phyloP scores from a whole-genome alignment of 805 yeast genomes.

The Hermanozyma aechmeae region DNA sequence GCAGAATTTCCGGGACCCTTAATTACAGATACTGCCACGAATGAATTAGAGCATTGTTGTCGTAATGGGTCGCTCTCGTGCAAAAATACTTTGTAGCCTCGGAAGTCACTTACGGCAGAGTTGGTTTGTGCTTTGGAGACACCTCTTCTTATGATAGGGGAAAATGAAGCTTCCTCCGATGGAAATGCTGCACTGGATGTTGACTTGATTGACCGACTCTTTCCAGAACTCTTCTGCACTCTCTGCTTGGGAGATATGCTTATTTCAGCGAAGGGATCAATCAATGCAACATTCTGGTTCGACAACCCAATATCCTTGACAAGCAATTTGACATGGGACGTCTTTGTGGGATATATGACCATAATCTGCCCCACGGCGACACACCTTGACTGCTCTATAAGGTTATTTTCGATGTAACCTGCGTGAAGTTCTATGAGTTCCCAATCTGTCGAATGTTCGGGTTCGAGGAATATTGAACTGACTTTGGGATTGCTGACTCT shows the following conservation, averaged over 20 bases:
- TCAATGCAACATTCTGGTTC: conserved; percentile 38
- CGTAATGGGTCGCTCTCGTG: too few species aligned
- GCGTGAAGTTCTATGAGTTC: conserved; percentile 82
- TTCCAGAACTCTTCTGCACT: conserved; percentile 13
- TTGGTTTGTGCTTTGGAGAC: too few species aligned
- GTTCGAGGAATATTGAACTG: conserved; percentile 64
- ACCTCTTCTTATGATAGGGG: too few species aligned
- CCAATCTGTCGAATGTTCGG: conserved; percentile 76
- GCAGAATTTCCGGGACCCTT: too few species aligned
- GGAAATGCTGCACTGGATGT: too few species aligned
- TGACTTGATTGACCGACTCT: too few species aligned
- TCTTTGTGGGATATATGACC: conserved; percentile 57
- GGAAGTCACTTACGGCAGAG: too few species aligned
- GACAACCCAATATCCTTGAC: conserved; percentile 35
- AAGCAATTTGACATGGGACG: conserved; percentile 52
- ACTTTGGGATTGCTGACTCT: conserved; percentile 44
- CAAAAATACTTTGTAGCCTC: too few species aligned
- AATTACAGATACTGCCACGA: too few species aligned
- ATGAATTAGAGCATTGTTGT: too few species aligned
- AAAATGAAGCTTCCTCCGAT: too few species aligned
- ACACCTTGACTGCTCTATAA: conserved; percentile 75
- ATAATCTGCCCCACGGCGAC: conserved; percentile 50
- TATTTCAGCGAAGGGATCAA: conserved; percentile 59
- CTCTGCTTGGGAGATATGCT: conserved; percentile 60
- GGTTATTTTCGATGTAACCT: conserved; percentile 58